Evolutionary conservation across 2,329 filamentous ascomycete genomes (phyloP), one percentile per base, ranked within the genome.

Genomic region (Zasmidium citrigriseum): DNA sequence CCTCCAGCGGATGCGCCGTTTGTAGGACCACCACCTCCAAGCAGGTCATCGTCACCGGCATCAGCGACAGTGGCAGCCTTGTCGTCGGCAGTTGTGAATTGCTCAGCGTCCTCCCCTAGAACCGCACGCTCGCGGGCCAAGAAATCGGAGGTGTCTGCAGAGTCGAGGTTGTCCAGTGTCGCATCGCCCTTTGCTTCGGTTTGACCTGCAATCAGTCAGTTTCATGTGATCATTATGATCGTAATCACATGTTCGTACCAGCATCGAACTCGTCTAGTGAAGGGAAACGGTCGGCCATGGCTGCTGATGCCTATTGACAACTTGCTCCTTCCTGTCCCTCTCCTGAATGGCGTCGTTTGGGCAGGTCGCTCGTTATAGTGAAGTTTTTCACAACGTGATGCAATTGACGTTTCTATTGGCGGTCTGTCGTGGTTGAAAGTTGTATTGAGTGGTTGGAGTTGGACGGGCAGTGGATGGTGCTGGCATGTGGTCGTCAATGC

Each of bases 91-190:
- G 90, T 89, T 63, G 89, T 83, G 76, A 99, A 99, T 79, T 93
- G 90, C 69, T 92, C 85, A 60, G 95, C 95, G 75, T 98, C 95
- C 64, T 96, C 95, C 65, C 95, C 95, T 7, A 99, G 86, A 18
- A 89, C 78, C 61, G 92, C 95, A 72, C 92, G 91, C 80, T 99
- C 95, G 67, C 93, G 90, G 63, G 90, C 87, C 50, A 98, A 86
- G 75, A 99, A 98, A 77, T 96, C 91, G 71, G 91, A 87, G 62
- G 85, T 82, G 27, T 88, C 87, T 25, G 84, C 80, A 62, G 80
- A 82, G 62, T 82, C 80, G 38, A 85, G 76, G 56, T 78, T 75
- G 60, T 80, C 75, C 58, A 80, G 75, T 60, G 72, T 70, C 51
- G 73, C 69, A 55, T 77, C 70, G 80, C 81, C 76, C 81, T 83